Evolutionary conservation across 2,329 filamentous ascomycete genomes (phyloP), one percentile per base, ranked within the genome.

Genomic region (Alternaria brassicae): DNA sequence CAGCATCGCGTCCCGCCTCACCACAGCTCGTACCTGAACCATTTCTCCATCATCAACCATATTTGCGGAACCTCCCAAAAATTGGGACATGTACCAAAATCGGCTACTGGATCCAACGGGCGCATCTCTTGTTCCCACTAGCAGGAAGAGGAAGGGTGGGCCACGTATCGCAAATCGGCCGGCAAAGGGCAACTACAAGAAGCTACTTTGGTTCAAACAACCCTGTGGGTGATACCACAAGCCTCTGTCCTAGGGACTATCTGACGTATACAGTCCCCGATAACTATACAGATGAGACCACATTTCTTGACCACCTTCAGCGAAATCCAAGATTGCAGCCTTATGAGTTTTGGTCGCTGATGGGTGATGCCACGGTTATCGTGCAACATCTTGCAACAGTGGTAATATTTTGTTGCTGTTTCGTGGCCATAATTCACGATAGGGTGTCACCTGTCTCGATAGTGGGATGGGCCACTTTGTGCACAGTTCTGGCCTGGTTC

Each of bases 321-420:
- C 88, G 93, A 47, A 99, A 99, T 77, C 94, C 94, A 4, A 89
- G 93, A 39, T 86, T 98, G 52, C 90, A 95, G 67, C 94, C 94
- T 0, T 99, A 99, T 78, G 93, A 98, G 73, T 99, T 99, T 79
- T 99, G 95, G 94, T 92, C 93, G 8, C 84, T 99, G 32, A 93
- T 98, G 50, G 91, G 92, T 57, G 94, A 98, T 77, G 94, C 92
- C 13, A 97, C 94, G 3, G 92, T 98, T 59, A 97, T 99, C 67
- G 91, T 98, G 17, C 95, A 99, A 78, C 95, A 99, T 77, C 91
- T 98, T 48, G 96, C 92, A 77, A 96, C 92, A 7, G 93, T 98
- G 61, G 91, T 91, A 53, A 94, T 99, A 56, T 99, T 98, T 74
- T 86, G 96, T 61, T 93, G 94, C 66, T 96, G 91, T 78, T 99